Conservation (phyloP, 768 basidiomycete species). For the Dentipellis fragilis region DNA sequence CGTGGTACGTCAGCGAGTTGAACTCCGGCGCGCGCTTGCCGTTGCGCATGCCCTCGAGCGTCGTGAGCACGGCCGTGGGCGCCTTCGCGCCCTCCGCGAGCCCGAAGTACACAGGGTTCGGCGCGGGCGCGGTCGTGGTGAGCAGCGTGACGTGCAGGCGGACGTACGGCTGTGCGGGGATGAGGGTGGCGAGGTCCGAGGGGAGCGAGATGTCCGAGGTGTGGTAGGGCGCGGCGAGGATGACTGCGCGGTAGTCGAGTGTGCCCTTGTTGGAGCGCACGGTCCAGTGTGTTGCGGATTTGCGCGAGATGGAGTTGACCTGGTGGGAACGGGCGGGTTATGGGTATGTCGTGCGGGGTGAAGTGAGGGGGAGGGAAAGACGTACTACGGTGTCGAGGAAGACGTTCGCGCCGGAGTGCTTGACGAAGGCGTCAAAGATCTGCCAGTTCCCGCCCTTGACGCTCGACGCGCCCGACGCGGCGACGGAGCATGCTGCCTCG, state of each 20-base stretch:
- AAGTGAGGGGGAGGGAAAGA: not conserved
- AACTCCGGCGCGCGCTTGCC: slow-evolving; percentile 64
- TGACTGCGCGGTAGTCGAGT: slow-evolving; percentile 55
- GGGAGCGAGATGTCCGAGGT: slow-evolving; percentile 49
- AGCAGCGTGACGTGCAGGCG: slow-evolving; percentile 84
- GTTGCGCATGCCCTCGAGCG: slow-evolving; percentile 46
- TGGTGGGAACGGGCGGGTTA: slow-evolving; percentile 18
- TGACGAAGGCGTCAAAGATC: slow-evolving; percentile 76
- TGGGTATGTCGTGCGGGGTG: slow-evolving; percentile 1
- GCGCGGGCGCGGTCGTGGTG: slow-evolving; percentile 56
- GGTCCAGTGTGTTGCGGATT: slow-evolving; percentile 33
- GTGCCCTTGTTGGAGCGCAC: slow-evolving; percentile 36
- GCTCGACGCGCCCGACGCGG: slow-evolving; percentile 52
- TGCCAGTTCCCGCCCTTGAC: slow-evolving; percentile 77
- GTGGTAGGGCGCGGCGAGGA: slow-evolving; percentile 84
- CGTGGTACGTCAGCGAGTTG: slow-evolving; percentile 80
- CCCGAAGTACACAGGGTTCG: slow-evolving; percentile 63
- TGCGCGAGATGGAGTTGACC: slow-evolving; percentile 28
- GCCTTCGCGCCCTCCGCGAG: slow-evolving; percentile 30
- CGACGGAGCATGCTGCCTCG: slow-evolving; percentile 63
- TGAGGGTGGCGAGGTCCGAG: slow-evolving; percentile 33
- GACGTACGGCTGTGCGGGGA: slow-evolving; percentile 69
- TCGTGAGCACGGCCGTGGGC: slow-evolving; percentile 66
- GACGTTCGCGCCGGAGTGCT: slow-evolving; percentile 57
- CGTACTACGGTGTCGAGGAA: slow-evolving; percentile 61